phyloP scores from a whole-genome alignment of 1,284 basidiomycete genomes.

The Rhizoctonia solani region DNA sequence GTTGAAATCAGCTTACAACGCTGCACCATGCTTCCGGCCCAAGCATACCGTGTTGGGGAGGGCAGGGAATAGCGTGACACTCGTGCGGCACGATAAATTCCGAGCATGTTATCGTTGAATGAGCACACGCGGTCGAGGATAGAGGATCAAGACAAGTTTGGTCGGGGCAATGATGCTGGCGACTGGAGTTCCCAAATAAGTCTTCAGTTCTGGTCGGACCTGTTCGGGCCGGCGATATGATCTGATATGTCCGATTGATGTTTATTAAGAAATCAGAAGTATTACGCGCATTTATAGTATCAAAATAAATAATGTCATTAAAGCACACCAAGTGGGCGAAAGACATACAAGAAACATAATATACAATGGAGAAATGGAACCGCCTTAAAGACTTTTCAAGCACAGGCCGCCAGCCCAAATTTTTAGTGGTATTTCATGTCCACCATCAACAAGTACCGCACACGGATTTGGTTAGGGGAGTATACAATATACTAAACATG shows the following conservation, averaged over 20 bases:
- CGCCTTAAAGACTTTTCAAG: not conserved
- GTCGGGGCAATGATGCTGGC: slow-evolving; percentile 3
- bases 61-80: slow-evolving; percentile 12
- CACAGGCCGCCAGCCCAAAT: not conserved
- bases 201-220: slow-evolving; percentile 18
- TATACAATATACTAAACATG: slow-evolving; percentile 40
- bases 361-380: not conserved
- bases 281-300: not conserved
- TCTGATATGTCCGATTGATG: not conserved
- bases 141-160: not conserved
- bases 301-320: slow-evolving; percentile 7
- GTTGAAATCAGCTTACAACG: slow-evolving; percentile 22
- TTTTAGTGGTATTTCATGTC: slow-evolving; percentile 8
- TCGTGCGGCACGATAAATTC: slow-evolving; percentile 19
- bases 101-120: slow-evolving; percentile 6
- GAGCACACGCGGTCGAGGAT: not conserved
- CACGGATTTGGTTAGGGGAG: slow-evolving; percentile 37
- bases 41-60: slow-evolving; percentile 7
- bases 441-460: slow-evolving; percentile 37
- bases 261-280: not conserved
- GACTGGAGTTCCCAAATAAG: not conserved
- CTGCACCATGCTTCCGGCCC: slow-evolving; percentile 14
- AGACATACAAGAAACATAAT: not conserved
- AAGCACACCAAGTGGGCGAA: not conserved
- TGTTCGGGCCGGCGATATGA: slow-evolving; percentile 7